Percentiles rank a stretch among this genome's conserved stretches.
Evolutionary conservation across 345 rosid genomes (phyloP).

Genomic region (Eutrema japonicum): DNA sequence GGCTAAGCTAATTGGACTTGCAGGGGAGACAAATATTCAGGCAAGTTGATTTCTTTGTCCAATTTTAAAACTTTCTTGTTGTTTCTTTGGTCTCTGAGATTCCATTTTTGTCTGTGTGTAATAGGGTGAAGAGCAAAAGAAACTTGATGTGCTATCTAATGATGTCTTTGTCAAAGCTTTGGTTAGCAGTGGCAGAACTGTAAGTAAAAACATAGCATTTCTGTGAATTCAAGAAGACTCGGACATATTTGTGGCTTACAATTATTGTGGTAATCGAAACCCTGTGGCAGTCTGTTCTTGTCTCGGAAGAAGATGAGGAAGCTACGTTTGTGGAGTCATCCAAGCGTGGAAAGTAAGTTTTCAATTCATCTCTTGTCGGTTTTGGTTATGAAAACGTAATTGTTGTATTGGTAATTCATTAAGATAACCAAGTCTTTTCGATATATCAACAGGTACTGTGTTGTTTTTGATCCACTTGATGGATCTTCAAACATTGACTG

Average conservation of each 20-base stretch:
- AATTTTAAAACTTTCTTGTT: not conserved
- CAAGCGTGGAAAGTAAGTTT: conserved; percentile 74
- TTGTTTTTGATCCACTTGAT: conserved; percentile 97
- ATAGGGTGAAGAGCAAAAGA: conserved; percentile 98
- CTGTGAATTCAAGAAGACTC: not conserved
- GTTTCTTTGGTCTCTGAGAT: conserved; percentile 12
- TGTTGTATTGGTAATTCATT: conserved; percentile 6
- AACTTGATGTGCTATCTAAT: conserved; percentile 93
- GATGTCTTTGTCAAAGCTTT: conserved; percentile 94
- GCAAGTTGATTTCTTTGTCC: conserved; percentile 45
- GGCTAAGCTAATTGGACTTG: conserved; percentile 92
- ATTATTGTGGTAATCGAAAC: not conserved
- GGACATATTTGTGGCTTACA: not conserved
- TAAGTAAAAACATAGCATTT: conserved; percentile 44
- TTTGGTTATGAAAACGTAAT: not conserved
- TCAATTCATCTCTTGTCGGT: not conserved
- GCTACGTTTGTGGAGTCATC: conserved; percentile 82
- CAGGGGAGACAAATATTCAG: conserved; percentile 98
- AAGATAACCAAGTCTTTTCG: not conserved
- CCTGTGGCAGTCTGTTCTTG: conserved; percentile 77
- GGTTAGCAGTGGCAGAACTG: conserved; percentile 95
- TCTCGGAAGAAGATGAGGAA: conserved; percentile 97
- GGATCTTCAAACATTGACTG: conserved; percentile 99
- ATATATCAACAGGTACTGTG: conserved; percentile 66
- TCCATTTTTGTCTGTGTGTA: conserved; percentile 16